Evolutionary conservation across 495 filamentous ascomycete species (phyloP).

Genomic region (Hamigera avellanea): DNA sequence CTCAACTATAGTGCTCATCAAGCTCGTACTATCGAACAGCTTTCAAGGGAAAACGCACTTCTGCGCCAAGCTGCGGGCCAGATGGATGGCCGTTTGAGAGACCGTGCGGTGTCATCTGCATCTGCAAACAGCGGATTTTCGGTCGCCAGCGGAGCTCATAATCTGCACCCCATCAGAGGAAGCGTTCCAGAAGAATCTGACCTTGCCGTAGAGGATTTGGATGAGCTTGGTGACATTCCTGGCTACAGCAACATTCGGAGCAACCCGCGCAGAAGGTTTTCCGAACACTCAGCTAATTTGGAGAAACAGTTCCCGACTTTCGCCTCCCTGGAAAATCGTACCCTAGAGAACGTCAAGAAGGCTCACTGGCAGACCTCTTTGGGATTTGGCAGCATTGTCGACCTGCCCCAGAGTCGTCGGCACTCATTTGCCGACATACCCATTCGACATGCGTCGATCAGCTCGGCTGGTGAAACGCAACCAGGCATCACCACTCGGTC

Average conservation of each 20-base stretch:
- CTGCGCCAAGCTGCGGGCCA: constrained; percentile 52
- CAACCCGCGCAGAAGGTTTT: constrained; percentile 43
- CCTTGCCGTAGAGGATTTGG: constrained; percentile 57
- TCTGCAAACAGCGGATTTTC: constrained; percentile 29
- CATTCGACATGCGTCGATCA: constrained; percentile 56
- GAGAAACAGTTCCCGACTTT: constrained; percentile 45
- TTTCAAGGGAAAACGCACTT: constrained; percentile 61
- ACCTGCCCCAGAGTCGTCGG: constrained; percentile 74
- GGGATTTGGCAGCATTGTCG: constrained; percentile 59
- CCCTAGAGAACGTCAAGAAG: constrained; percentile 67
- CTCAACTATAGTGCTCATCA: constrained; percentile 43
- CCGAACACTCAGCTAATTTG: constrained; percentile 47
- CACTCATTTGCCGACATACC: constrained; percentile 94
- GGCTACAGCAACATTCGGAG: constrained; percentile 30
- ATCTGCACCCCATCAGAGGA: constrained; percentile 50
- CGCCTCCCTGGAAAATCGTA: constrained; percentile 53
- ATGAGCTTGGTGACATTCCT: constrained; percentile 49
- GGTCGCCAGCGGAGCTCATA: constrained; percentile 39
- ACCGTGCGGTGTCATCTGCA: constrained; percentile 45
- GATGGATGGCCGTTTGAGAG: constrained; percentile 49
- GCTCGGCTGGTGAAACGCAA: constrained; percentile 45
- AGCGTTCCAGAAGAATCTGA: constrained; percentile 59
- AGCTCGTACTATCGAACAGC: constrained; percentile 61
- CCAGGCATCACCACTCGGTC: constrained; percentile 15
- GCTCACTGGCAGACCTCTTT: constrained; percentile 82